Evolutionary conservation across 441 rosid species (phyloP).

Genomic region (Francoa sonchifolia): DNA sequence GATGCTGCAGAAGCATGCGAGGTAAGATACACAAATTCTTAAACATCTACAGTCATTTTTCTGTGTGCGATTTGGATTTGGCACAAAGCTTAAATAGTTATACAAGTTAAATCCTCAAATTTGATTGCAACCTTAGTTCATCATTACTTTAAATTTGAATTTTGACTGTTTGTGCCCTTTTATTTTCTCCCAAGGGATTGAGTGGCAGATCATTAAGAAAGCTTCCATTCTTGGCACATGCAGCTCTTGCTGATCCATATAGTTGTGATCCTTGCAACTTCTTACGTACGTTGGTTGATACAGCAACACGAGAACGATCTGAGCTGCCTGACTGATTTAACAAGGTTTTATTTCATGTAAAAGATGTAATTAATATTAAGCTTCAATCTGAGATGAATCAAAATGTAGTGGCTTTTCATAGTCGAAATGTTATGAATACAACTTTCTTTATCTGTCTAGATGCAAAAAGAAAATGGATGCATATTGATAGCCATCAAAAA

Average conservation of each 20-base stretch:
- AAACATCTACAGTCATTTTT: neutral
- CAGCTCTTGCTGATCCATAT: constrained; percentile 53
- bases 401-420: too few species aligned
- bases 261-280: constrained; percentile 47
- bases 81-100: too few species aligned
- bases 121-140: too few species aligned
- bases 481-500: too few species aligned
- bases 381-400: too few species aligned
- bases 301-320: constrained; percentile 52
- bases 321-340: constrained; percentile 41
- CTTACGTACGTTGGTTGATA: constrained; percentile 54
- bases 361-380: neutral
- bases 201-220: constrained; percentile 84
- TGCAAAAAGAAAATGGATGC: too few species aligned
- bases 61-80: too few species aligned
- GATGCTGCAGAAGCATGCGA: constrained; percentile 80
- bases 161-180: neutral
- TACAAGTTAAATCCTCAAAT: too few species aligned
- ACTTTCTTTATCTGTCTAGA: too few species aligned
- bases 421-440: too few species aligned
- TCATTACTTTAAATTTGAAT: too few species aligned
- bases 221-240: constrained; percentile 83
- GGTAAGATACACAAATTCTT: constrained; percentile 30
- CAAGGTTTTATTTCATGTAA: constrained; percentile 1
- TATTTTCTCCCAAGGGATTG: constrained; percentile 43